Conservation (phyloP, 768 basidiomycete genomes). For the Leccinum longicurvipes region DNA sequence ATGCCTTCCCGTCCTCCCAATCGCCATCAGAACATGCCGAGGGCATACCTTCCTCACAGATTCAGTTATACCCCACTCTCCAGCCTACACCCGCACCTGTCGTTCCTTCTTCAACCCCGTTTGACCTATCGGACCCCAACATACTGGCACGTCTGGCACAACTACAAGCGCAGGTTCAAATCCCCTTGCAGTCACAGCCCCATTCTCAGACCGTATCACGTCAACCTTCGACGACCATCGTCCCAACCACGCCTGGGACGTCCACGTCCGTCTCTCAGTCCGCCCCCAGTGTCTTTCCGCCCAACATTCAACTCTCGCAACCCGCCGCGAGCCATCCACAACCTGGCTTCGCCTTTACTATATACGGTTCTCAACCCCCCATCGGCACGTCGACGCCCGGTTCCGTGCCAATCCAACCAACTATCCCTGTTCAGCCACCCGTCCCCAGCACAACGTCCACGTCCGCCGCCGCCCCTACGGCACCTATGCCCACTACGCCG, state of each 20-base stretch:
- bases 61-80: not conserved
- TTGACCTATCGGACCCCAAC: slow-evolving; percentile 25
- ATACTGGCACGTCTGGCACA: slow-evolving; percentile 25
- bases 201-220: not conserved
- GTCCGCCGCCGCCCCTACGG: not conserved
- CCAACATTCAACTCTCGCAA: slow-evolving; percentile 1
- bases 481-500: slow-evolving; percentile 3
- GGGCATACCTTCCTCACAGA: not conserved
- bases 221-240: slow-evolving; percentile 1
- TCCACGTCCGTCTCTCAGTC: slow-evolving; percentile 1
- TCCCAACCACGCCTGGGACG: not conserved
- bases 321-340: slow-evolving; percentile 12
- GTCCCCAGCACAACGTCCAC: not conserved
- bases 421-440: not conserved
- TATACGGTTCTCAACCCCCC: not conserved
- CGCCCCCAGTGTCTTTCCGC: not conserved
- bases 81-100: slow-evolving; percentile 1
- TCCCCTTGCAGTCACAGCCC: not conserved
- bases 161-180: slow-evolving; percentile 20
- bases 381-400: not conserved
- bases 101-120: not conserved
- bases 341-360: not conserved
- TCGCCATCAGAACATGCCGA: slow-evolving; percentile 10
- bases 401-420: not conserved
- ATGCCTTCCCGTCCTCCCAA: slow-evolving; percentile 4